Conservation (phyloP, 306 rosid genomes). For the Lathyrus oleraceus region DNA sequence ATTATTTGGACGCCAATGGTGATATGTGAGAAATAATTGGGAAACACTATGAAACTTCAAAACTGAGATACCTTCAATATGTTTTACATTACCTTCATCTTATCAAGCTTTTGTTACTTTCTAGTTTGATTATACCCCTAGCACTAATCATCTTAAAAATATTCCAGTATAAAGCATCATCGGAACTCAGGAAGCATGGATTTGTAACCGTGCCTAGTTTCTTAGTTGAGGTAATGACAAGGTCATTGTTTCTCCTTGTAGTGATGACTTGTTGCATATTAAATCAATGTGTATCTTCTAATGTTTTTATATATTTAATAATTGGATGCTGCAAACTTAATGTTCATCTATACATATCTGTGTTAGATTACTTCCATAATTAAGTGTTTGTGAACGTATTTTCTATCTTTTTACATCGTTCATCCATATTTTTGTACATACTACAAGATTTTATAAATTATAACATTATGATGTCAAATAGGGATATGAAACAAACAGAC, state of each 20-base stretch:
- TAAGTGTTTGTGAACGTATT: constrained; percentile 13
- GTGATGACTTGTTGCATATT: constrained; percentile 4
- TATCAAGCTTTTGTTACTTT: constrained; percentile 8
- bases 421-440: neutral
- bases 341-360: constrained; percentile 21
- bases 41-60: constrained; percentile 17
- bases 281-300: neutral
- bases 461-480: constrained; percentile 40
- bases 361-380: neutral
- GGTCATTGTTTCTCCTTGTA: constrained; percentile 22
- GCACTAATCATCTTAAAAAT: constrained; percentile 30
- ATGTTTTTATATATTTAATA: constrained; percentile 9
- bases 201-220: constrained; percentile 72
- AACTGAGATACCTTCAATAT: constrained; percentile 20
- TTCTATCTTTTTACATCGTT: constrained; percentile 1
- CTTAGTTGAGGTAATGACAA: constrained; percentile 66
- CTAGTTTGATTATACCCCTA: constrained; percentile 16
- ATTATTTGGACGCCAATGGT: too few species aligned
- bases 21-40: too few species aligned
- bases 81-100: neutral
- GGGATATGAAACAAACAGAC: constrained; percentile 60
- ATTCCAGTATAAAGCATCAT: constrained; percentile 84
- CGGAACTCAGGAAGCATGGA: constrained; percentile 72
- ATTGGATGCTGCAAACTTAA: constrained; percentile 7
- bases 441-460: constrained; percentile 21